Base-by-base conservation (phyloP, 768 basidiomycete genomes). In the Hericium coralloides region DNA sequence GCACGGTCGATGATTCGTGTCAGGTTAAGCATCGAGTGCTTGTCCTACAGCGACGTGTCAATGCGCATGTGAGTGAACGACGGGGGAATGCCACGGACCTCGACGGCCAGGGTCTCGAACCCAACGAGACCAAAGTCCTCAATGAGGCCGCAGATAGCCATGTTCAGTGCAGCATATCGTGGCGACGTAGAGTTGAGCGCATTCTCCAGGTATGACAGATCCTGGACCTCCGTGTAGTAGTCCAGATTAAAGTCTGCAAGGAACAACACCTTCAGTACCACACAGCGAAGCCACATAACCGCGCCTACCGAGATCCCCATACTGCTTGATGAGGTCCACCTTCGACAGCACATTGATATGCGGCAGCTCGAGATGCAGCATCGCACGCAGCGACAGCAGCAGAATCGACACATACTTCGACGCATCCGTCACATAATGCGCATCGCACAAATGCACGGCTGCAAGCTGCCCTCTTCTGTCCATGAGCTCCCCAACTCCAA, bases 331-430 rank as follows among this genome's bases (percentile, higher is more conserved):
- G n/a, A 98, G 74, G 71, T 99, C 97, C 55, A 98, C 78, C 71
- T 99, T 99, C 9, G 92, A 95, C 14, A 99, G 76, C 2, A 99
- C 97, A 66, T 99, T 98, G 72, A 99, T 77, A 68, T 98, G 97
- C 0, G 97, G 97, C n/a, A 98, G 79, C 66, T 97, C 97, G 55
- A 99, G 79, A 66, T 98, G 95, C n/a, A 99, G 77, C 97, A 98
- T 98, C 15, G 95, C 91, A 51, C 97, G 81, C 25, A 99, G 78
- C 12, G 95, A 92, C 12, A 98, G 82, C 38, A 99, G 79, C 45
- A 98, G 79, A 38, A 98, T 83, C 12, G 94, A 93, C 58, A 98
- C 79, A 71, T 95, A 99, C 74, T 98, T 98, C 3, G 92, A 79
- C 2, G 95, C 87, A 67, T 98, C 95, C 49, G 95, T 95, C 64